Base-by-base conservation (phyloP, 352 stramenopile genomes). In the Hyaloperonospora brassicae region DNA sequence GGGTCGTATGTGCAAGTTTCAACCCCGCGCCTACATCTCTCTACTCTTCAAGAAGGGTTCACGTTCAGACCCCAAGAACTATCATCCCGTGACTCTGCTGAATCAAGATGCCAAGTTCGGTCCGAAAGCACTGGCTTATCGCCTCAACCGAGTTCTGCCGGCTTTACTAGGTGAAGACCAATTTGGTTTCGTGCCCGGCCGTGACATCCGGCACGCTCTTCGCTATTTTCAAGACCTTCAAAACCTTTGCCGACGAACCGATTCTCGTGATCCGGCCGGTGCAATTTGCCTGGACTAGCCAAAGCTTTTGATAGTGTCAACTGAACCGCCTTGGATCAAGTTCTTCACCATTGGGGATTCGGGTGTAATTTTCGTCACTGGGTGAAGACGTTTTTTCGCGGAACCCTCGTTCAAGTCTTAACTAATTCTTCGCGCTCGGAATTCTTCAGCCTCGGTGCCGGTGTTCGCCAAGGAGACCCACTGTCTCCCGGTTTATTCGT, bases 11-110 rank as follows among this genome's bases (percentile, higher is more conserved):
- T 11, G n/a, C 17, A 45, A 45, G 8, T 40, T 45, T 45, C 39
- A 45, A 25, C 39, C n/a, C 0, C 14, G 39, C 3, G 17, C 39
- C 3, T 27, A 45, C 7, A 45, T 45, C 17, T 45, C 39, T 23
- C 39, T 45, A 25, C 17, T 45, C 2, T 45, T 45, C 10, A 45
- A 45, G 39, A 45, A 45, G 23, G 39, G 39, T 3, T 45, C 39
- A 12, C 5, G 39, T 6, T 23, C 8, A 5, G 39, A 27, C 22
- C 13, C 39, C 13, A 40, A 40, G 13, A 40, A 40, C 13, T 40
- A 40, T 40, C 35, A 10, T 4, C 35, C 35, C 10, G 5, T 40
- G 35, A 40, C 35, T 40, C 13, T 40, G 35, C 35, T 40, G 2
- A 40, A 40, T 17, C 35, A 40, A 40, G 35, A 40, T 17, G 35